phyloP scores from a whole-genome alignment of 164 flowering plant genomes.

The Akebia trifoliata region DNA sequence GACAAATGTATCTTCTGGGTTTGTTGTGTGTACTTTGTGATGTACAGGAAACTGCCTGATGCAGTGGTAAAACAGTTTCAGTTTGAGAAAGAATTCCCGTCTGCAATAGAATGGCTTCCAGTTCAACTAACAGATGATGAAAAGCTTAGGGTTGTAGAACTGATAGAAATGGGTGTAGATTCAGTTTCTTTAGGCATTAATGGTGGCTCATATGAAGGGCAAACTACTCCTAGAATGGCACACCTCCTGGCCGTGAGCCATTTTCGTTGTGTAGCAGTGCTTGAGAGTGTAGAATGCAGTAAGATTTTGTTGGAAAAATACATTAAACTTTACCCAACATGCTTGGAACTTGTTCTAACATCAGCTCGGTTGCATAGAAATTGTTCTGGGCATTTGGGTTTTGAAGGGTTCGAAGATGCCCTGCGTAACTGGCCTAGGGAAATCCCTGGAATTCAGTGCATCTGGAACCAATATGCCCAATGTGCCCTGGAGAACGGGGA shows the following conservation, averaged over 20 bases:
- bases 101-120: constrained; percentile 60
- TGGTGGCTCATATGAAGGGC: constrained; percentile 22
- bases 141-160: constrained; percentile 36
- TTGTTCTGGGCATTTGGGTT: constrained; percentile 21
- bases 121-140: constrained; percentile 37
- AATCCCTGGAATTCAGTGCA: constrained; percentile 61
- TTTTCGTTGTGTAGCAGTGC: constrained; percentile 42
- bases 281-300: constrained; percentile 37
- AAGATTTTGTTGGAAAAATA: constrained; percentile 43
- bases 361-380: constrained; percentile 37
- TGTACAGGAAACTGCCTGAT: constrained; percentile 79
- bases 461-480: constrained; percentile 83
- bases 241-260: constrained; percentile 56
- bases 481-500: constrained; percentile 47
- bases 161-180: constrained; percentile 46
- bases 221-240: constrained; percentile 26
- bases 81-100: constrained; percentile 47
- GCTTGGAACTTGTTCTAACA: constrained; percentile 58
- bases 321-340: constrained; percentile 47
- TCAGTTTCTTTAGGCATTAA: constrained; percentile 24
- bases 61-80: constrained; percentile 52
- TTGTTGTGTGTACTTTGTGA: constrained; percentile 65
- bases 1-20: constrained; percentile 82
- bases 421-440: constrained; percentile 57
- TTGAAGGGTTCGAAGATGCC: constrained; percentile 58